Evolutionary conservation across 1,139 yeast genomes (phyloP).

Genomic region (Taphrina wiesneri): DNA sequence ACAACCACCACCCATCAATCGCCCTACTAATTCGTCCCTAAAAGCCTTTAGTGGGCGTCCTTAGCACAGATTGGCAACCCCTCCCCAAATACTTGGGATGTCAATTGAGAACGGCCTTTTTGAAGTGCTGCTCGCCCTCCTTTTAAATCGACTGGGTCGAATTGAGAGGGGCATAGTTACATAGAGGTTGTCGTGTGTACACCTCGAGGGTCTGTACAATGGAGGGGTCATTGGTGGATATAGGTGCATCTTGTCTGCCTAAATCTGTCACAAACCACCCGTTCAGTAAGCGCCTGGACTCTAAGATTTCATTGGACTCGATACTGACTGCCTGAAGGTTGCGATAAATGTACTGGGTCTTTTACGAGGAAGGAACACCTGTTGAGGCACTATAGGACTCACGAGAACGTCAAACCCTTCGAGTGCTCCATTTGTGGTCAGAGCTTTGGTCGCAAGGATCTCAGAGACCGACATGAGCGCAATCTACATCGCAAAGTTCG

Average conservation of each 20-base stretch:
- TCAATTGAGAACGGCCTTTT: not conserved
- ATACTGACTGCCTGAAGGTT: conserved; percentile 43
- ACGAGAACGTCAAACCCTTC: conserved; percentile 94
- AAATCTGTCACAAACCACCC: conserved; percentile 4
- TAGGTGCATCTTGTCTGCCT: not conserved
- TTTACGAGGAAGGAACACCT: conserved; percentile 93
- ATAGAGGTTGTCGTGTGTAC: not conserved
- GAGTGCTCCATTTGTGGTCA: conserved; percentile 53
- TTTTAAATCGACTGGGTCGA: not conserved
- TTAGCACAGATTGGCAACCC: not conserved
- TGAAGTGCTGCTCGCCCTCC: not conserved
- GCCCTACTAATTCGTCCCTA: not conserved
- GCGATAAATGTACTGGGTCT: conserved; percentile 88
- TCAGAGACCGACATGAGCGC: conserved; percentile 16
- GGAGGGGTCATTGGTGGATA: conserved; percentile 2
- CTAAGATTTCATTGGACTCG: not conserved
- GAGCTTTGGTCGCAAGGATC: conserved; percentile 18
- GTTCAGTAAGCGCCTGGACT: not conserved
- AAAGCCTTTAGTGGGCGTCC: not conserved
- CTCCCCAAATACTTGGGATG: not conserved
- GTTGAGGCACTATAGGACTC: conserved; percentile 89
- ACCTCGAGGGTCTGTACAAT: not conserved
- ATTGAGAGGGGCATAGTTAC: not conserved
- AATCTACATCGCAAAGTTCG: conserved; percentile 12
- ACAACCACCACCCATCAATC: not conserved